phyloP scores from a whole-genome alignment of 495 filamentous ascomycete genomes.

The Penicillium parvum region DNA sequence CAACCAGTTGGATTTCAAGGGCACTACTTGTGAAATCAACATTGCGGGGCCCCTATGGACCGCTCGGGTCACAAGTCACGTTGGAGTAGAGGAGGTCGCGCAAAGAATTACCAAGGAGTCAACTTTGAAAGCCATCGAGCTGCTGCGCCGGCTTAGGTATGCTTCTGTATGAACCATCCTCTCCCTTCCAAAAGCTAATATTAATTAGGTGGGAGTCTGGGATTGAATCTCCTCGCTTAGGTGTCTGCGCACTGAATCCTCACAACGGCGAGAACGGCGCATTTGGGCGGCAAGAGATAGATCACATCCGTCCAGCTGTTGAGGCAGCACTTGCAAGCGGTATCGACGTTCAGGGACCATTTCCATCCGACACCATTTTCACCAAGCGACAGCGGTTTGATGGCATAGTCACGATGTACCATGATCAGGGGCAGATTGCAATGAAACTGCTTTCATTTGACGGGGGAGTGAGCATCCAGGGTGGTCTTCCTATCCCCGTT shows the following conservation, averaged over 20 bases:
- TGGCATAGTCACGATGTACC: constrained; percentile 13
- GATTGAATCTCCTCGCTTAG: constrained; percentile 4
- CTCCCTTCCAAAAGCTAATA: too few species aligned
- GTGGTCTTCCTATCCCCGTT: constrained; percentile 5
- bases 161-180: too few species aligned
- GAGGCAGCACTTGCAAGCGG: not conserved
- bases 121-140: constrained; percentile 1
- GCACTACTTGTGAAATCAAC: constrained; percentile 9
- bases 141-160: constrained; percentile 7
- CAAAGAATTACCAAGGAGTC: not conserved
- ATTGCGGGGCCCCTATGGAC: constrained; percentile 9
- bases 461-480: constrained; percentile 9
- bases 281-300: constrained; percentile 10
- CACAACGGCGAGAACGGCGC: constrained; percentile 11
- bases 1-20: constrained; percentile 4
- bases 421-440: constrained; percentile 13
- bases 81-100: constrained; percentile 8
- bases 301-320: constrained; percentile 6
- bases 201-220: constrained; percentile 7
- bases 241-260: constrained; percentile 11
- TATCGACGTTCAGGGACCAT: constrained; percentile 8
- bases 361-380: constrained; percentile 10
- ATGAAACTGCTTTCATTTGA: constrained; percentile 9
- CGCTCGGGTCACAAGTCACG: constrained; percentile 10
- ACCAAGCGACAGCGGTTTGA: constrained; percentile 3